phyloP scores from a whole-genome alignment of 2,329 filamentous ascomycete genomes.

The Paraphoma chrysanthemicola region DNA sequence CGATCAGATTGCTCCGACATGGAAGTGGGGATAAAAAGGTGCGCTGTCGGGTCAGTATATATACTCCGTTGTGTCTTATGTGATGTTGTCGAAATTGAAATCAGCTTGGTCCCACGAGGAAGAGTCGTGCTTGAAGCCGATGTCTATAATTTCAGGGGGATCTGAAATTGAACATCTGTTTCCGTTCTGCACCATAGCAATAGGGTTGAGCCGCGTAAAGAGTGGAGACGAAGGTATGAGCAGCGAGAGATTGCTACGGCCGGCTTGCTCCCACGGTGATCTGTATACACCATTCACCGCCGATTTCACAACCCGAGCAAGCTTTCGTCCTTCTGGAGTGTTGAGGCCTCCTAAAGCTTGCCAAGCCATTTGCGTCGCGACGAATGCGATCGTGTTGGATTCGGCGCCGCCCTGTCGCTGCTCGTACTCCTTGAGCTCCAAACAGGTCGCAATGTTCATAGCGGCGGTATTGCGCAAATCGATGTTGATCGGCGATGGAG shows the following conservation, averaged over 20 bases:
- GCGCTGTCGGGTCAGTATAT: too few species aligned
- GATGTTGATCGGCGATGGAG: conserved; percentile 17
- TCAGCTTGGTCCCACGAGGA: not conserved
- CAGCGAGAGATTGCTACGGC: not conserved
- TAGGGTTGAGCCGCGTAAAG: too few species aligned
- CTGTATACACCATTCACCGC: conserved; percentile 15
- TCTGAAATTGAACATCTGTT: too few species aligned
- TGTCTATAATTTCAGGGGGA: not conserved
- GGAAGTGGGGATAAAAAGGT: too few species aligned
- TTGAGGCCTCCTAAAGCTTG: conserved; percentile 30
- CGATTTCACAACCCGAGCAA: conserved; percentile 20
- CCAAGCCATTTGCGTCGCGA: conserved; percentile 36
- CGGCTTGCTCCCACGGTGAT: not conserved
- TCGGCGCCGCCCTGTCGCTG: conserved; percentile 19
- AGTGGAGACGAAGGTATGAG: not conserved
- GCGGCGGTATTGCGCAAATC: conserved; percentile 26
- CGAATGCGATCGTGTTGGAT: conserved; percentile 33
- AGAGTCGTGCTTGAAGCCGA: not conserved
- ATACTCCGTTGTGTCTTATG: too few species aligned
- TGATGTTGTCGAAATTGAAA: too few species aligned
- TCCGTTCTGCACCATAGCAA: too few species aligned
- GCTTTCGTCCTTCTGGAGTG: conserved; percentile 26
- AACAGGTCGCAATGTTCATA: conserved; percentile 21
- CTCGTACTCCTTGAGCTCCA: conserved; percentile 29
- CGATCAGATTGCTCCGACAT: too few species aligned